phyloP scores from a whole-genome alignment of 2,329 filamentous ascomycete species.

The Emericellopsis atlantica region DNA sequence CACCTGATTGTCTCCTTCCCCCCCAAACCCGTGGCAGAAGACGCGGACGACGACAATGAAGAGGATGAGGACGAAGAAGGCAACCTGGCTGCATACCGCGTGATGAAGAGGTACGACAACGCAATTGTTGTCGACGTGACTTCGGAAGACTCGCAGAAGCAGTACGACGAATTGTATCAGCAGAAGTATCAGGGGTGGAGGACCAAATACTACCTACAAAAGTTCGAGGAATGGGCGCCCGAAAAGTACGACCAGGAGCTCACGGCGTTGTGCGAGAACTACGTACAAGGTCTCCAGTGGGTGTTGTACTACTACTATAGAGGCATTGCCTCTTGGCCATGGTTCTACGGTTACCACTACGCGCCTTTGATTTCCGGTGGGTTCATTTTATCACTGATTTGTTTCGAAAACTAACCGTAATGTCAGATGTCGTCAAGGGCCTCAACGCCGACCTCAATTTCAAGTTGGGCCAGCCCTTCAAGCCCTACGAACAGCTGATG shows the following conservation, averaged over 20 bases:
- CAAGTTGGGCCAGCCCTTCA: constrained; percentile 87
- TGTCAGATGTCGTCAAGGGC: constrained; percentile 74
- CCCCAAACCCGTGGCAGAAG: constrained; percentile 33
- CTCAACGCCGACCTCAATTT: constrained; percentile 82
- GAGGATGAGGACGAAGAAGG: constrained; percentile 55
- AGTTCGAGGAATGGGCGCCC: constrained; percentile 76
- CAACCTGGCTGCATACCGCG: constrained; percentile 69
- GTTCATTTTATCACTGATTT: constrained; percentile 5
- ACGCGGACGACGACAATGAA: constrained; percentile 57
- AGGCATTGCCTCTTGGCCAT: constrained; percentile 95
- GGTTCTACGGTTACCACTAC: constrained; percentile 97
- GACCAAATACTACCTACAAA: constrained; percentile 80
- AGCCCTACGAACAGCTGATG: constrained; percentile 94
- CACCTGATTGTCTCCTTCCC: constrained; percentile 39
- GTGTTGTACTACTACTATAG: constrained; percentile 97
- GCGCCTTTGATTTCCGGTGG: constrained; percentile 85
- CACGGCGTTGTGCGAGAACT: constrained; percentile 79
- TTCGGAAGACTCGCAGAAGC: constrained; percentile 63
- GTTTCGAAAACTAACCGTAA: constrained; percentile 29
- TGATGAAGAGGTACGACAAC: constrained; percentile 84
- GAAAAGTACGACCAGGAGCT: constrained; percentile 67
- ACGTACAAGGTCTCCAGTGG: constrained; percentile 96
- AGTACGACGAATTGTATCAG: constrained; percentile 77
- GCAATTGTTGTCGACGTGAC: constrained; percentile 74
- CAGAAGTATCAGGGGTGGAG: constrained; percentile 89